These are phyloP conservation scores for Clitopilus hobsonii DNA, from an alignment of 768 basidiomycete species.

Conservation along the genomic window DNA sequence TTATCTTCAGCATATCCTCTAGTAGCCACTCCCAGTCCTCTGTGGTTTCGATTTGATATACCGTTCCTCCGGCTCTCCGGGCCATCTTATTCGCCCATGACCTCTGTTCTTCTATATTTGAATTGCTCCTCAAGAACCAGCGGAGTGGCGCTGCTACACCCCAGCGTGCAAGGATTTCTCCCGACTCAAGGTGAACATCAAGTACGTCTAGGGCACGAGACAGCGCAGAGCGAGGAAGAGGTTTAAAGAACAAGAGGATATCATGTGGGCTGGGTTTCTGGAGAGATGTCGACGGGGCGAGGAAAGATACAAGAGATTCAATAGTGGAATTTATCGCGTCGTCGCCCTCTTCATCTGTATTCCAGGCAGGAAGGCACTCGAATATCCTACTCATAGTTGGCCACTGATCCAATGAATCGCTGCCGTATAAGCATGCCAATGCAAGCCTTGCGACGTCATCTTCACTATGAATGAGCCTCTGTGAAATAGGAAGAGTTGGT, in stretches of 20 bases:
- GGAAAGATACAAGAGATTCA: slow-evolving; percentile 72
- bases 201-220: slow-evolving; percentile 86
- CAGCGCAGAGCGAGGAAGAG: slow-evolving; percentile 67
- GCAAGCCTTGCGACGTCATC: slow-evolving; percentile 84
- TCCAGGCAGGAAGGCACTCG: slow-evolving; percentile 95
- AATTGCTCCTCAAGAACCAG: slow-evolving; percentile 85
- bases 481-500: slow-evolving; percentile 67
- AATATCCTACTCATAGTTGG: slow-evolving; percentile 86
- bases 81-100: slow-evolving; percentile 88
- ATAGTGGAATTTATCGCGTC: slow-evolving; percentile 81
- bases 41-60: slow-evolving; percentile 48
- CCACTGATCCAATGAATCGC: slow-evolving; percentile 68
- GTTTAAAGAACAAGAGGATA: slow-evolving; percentile 77
- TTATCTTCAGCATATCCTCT: slow-evolving; percentile 86
- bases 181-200: slow-evolving; percentile 91
- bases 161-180: slow-evolving; percentile 90
- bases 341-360: slow-evolving; percentile 57
- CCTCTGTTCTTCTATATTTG: slow-evolving; percentile 64
- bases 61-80: slow-evolving; percentile 53
- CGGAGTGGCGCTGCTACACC: slow-evolving; percentile 73
- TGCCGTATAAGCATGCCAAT: slow-evolving; percentile 86
- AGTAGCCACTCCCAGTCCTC: slow-evolving; percentile 87
- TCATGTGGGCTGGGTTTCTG: slow-evolving; percentile 59
- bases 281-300: slow-evolving; percentile 66
- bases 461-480: slow-evolving; percentile 76